These are phyloP conservation scores for Clonostachys rosea DNA, from an alignment of 2,329 filamentous ascomycete species.

Conservation along the genomic window DNA sequence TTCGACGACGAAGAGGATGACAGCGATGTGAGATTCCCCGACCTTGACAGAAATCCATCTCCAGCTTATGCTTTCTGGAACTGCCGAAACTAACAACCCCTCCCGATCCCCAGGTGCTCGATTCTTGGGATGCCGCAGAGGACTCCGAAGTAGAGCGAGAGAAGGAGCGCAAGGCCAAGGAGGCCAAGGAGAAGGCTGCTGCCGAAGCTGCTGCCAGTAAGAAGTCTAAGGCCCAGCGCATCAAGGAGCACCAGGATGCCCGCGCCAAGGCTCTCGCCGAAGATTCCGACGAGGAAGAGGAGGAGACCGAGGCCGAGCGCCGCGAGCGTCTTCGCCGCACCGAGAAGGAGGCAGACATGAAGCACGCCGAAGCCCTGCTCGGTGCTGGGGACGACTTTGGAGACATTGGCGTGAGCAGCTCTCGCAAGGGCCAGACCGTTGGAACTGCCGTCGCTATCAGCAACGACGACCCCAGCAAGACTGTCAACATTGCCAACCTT, in stretches of 20 bases:
- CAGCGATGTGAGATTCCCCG: conserved; percentile 57
- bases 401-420: conserved; percentile 60
- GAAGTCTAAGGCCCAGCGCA: conserved; percentile 82
- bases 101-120: conserved; percentile 64
- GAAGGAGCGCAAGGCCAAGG: conserved; percentile 83
- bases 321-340: conserved; percentile 71
- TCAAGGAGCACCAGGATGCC: conserved; percentile 70
- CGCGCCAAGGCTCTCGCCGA: conserved; percentile 47
- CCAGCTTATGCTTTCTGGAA: background rate
- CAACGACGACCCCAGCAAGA: conserved; percentile 67
- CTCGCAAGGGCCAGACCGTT: conserved; percentile 63
- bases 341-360: conserved; percentile 85
- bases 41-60: background rate
- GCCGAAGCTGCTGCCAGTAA: conserved; percentile 85
- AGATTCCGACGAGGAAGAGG: conserved; percentile 52
- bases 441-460: conserved; percentile 66
- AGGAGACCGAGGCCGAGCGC: conserved; percentile 67
- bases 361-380: conserved; percentile 80
- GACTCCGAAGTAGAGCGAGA: conserved; percentile 96
- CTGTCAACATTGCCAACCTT: conserved; percentile 75
- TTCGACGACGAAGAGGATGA: conserved; percentile 93
- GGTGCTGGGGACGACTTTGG: conserved; percentile 48
- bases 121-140: conserved; percentile 95
- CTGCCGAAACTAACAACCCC: conserved; percentile 1
- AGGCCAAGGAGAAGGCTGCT: conserved; percentile 83